Evolutionary conservation across 116 monocot species (phyloP).

Genomic region (Dioscorea cayenensis): DNA sequence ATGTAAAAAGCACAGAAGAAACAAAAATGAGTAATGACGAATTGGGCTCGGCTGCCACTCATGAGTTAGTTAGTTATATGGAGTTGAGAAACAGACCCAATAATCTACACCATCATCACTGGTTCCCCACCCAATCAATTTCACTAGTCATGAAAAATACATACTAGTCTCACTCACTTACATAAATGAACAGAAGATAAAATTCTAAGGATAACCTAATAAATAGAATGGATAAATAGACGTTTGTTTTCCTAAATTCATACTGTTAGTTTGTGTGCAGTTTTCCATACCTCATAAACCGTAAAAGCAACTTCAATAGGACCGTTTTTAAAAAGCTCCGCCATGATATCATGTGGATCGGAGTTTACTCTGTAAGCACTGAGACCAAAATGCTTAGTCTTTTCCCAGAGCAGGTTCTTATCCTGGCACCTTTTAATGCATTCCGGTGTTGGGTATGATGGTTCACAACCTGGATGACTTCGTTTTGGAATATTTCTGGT

Average conservation of each 20-base stretch:
- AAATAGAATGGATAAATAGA: neutral
- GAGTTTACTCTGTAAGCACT: slow-evolving; percentile 66
- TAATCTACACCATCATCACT: slow-evolving; percentile 85
- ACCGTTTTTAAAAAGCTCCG: slow-evolving; percentile 79
- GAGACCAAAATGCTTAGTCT: slow-evolving; percentile 74
- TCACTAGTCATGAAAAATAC: slow-evolving; percentile 23
- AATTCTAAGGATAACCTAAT: too few species aligned
- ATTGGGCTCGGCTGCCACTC: neutral
- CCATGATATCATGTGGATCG: slow-evolving; percentile 76
- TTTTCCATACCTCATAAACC: slow-evolving; percentile 82
- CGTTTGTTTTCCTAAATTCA: too few species aligned
- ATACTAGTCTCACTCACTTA: too few species aligned
- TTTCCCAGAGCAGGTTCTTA: slow-evolving; percentile 61
- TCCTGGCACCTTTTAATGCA: slow-evolving; percentile 70
- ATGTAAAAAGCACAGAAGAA: neutral
- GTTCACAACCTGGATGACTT: slow-evolving; percentile 90
- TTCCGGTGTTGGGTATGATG: slow-evolving; percentile 65
- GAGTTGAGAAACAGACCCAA: slow-evolving; percentile 46
- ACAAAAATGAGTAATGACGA: neutral
- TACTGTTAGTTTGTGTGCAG: too few species aligned
- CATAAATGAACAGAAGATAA: too few species aligned
- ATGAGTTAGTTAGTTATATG: too few species aligned
- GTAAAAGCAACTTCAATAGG: slow-evolving; percentile 93
- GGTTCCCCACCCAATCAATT: slow-evolving; percentile 97
- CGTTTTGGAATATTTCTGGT: too few species aligned